Evolutionary conservation across 148 eudicot genomes (phyloP).

Genomic region (Arbutus unedo): DNA sequence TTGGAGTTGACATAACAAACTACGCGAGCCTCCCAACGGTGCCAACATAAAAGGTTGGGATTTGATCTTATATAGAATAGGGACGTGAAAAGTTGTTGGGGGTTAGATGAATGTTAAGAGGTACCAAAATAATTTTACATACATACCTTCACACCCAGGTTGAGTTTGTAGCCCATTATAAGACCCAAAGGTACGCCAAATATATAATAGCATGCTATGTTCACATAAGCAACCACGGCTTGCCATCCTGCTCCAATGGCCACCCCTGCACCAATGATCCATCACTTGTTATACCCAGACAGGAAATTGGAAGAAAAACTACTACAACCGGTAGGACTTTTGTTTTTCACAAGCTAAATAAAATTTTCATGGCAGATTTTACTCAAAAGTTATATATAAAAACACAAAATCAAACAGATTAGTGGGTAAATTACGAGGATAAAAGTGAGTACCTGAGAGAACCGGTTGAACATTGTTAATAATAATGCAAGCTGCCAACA

Average conservation of each 20-base stretch:
- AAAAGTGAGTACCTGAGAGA: constrained; percentile 26
- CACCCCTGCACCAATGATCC: constrained; percentile 24
- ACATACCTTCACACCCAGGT: constrained; percentile 24
- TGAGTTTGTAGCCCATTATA: constrained; percentile 32
- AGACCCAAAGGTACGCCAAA: constrained; percentile 38
- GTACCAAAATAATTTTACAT: background rate
- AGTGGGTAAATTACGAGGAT: background rate
- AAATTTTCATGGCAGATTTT: too few species aligned
- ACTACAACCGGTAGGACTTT: too few species aligned
- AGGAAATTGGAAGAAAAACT: background rate
- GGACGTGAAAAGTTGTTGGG: background rate
- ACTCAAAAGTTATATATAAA: too few species aligned
- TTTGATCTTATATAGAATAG: background rate
- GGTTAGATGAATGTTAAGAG: background rate
- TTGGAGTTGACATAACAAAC: too few species aligned
- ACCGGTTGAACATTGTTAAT: constrained; percentile 38
- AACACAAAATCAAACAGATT: background rate
- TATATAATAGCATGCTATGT: constrained; percentile 29
- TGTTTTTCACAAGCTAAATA: too few species aligned
- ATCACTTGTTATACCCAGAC: background rate
- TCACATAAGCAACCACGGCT: constrained; percentile 35
- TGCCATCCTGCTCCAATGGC: constrained; percentile 47
- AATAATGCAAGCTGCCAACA: constrained; percentile 32
- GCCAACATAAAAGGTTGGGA: too few species aligned
- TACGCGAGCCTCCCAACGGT: too few species aligned